Evolutionary conservation across 1,139 yeast genomes (phyloP).

Genomic region (Hyphopichia wangnamkhiaoensis): DNA sequence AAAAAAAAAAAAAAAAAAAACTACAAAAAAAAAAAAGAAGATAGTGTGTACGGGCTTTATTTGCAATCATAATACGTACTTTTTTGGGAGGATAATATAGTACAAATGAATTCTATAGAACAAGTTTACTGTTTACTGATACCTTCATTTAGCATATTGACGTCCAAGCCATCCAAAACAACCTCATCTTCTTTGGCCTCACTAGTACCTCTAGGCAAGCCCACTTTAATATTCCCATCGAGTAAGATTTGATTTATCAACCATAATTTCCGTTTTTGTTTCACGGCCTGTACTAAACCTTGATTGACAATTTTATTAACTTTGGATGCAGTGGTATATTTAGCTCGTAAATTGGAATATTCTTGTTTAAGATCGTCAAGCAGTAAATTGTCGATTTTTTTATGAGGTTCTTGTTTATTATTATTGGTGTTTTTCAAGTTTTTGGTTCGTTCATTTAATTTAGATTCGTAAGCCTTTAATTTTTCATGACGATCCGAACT

Average conservation of each 20-base stretch:
- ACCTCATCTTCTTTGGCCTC: slow-evolving; percentile 4
- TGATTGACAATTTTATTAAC: slow-evolving; percentile 46
- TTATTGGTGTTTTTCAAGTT: background rate
- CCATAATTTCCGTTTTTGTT: slow-evolving; percentile 51
- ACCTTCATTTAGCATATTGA: slow-evolving; percentile 3
- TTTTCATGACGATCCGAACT: background rate
- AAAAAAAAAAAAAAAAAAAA: background rate
- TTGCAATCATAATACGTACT: too few relatives aligned
- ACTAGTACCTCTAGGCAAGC: slow-evolving; percentile 21
- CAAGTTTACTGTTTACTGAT: background rate
- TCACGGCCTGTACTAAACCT: slow-evolving; percentile 38
- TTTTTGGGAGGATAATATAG: too few relatives aligned
- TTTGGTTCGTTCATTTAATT: slow-evolving; percentile 19
- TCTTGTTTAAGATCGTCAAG: slow-evolving; percentile 1
- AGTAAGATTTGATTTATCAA: slow-evolving; percentile 57
- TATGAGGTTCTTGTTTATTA: too few relatives aligned
- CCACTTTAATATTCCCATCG: slow-evolving; percentile 47
- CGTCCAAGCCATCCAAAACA: slow-evolving; percentile 4
- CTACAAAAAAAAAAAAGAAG: background rate
- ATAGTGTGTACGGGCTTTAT: background rate
- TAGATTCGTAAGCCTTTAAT: background rate
- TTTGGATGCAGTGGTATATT: slow-evolving; percentile 44
- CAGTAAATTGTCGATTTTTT: background rate
- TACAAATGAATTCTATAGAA: too few relatives aligned
- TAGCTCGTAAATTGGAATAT: background rate